A percentile compares a stretch with the other conserved stretches of the same genome.
These are phyloP conservation scores for Viola pubescens DNA, from an alignment of 441 rosid species.

Conservation along the genomic window DNA sequence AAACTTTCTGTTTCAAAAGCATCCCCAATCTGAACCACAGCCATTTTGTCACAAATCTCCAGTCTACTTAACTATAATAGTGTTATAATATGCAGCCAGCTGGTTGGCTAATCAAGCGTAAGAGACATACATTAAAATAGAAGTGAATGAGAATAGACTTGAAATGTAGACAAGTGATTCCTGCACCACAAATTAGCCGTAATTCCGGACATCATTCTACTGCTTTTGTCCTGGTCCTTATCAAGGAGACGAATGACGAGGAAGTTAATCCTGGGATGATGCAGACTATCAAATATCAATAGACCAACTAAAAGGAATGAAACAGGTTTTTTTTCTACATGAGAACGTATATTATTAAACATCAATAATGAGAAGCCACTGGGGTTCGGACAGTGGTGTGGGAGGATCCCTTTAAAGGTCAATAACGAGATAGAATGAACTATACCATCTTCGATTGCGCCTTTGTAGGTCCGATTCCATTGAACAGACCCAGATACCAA, in stretches of 20 bases:
- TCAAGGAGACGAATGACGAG: no score
- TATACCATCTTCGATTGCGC: constrained; percentile 89
- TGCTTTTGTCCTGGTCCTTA: no score
- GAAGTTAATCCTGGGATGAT: no score
- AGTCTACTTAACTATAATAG: not conserved
- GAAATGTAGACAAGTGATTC: no score
- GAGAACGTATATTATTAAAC: no score
- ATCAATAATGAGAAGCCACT: not conserved
- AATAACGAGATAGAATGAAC: constrained; percentile 8
- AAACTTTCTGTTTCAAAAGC: not conserved
- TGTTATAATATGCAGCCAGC: not conserved
- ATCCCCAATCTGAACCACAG: not conserved
- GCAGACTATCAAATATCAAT: not conserved
- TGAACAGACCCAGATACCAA: constrained; percentile 88
- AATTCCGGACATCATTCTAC: no score
- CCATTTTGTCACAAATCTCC: not conserved
- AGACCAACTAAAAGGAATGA: not conserved
- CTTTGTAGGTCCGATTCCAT: constrained; percentile 78
- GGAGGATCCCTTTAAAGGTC: no score
- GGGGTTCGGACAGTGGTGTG: no score
- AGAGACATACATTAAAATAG: constrained; percentile 2
- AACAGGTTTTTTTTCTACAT: no score
- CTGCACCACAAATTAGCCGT: no score
- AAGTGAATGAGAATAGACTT: not conserved
- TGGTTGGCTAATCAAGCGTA: constrained; percentile 4